Evolutionary conservation across 169 alveolate species (phyloP).

Genomic region (Cryptosporidium bovis): DNA sequence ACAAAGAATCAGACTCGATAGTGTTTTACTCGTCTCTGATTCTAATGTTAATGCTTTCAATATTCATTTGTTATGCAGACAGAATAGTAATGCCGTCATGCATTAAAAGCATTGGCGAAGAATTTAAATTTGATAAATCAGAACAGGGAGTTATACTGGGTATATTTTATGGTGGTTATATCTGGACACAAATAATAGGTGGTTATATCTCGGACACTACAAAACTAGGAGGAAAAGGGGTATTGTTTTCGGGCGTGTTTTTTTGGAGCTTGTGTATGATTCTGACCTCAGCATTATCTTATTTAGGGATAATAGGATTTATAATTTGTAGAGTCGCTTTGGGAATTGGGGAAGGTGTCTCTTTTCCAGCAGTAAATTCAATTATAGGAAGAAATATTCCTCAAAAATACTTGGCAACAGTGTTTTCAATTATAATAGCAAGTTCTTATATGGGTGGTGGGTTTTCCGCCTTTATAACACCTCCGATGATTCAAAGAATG

Average conservation of each 20-base stretch:
- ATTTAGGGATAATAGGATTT: constrained; percentile 41
- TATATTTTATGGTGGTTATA: constrained; percentile 60
- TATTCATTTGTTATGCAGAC: constrained; percentile 67
- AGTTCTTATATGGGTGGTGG: constrained; percentile 71
- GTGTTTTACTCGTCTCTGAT: constrained; percentile 12
- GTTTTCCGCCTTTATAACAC: constrained; percentile 65
- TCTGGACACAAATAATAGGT: constrained; percentile 71
- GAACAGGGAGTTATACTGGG: constrained; percentile 71
- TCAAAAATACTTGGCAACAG: constrained; percentile 40
- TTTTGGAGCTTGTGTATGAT: constrained; percentile 71
- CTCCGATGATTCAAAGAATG: constrained; percentile 42
- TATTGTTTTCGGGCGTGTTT: constrained; percentile 45
- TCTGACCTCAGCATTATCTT: constrained; percentile 18
- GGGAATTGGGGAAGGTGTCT: constrained; percentile 72
- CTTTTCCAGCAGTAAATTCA: constrained; percentile 69
- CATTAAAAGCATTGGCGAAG: constrained; percentile 56
- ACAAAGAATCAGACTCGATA: not conserved
- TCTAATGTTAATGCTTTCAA: constrained; percentile 54
- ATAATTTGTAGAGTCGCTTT: constrained; percentile 34
- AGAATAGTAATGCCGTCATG: constrained; percentile 72
- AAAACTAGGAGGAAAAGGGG: constrained; percentile 66
- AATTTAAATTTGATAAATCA: constrained; percentile 38
- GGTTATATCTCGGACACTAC: constrained; percentile 57
- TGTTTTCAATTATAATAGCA: constrained; percentile 47
- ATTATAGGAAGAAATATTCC: constrained; percentile 60